These are phyloP conservation scores for Saccharomycopsis fodiens DNA, from an alignment of 805 yeast species.

Conservation along the genomic window DNA sequence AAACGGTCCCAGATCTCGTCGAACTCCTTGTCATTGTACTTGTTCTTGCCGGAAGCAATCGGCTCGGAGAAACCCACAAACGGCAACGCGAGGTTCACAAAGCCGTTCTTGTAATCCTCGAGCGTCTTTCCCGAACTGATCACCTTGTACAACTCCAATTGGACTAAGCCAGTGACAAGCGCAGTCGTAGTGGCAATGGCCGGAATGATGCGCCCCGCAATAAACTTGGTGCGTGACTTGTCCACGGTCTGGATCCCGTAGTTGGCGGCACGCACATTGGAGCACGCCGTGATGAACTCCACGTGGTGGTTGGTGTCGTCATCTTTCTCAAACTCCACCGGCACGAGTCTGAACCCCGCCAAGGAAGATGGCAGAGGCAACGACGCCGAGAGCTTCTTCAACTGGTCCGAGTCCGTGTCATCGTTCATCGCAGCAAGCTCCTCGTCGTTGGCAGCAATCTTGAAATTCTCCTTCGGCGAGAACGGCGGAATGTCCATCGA, in stretches of 20 bases:
- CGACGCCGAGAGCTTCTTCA: constrained; percentile 61
- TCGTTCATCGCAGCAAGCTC: constrained; percentile 43
- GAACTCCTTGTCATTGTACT: constrained; percentile 69
- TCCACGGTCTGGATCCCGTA: constrained; percentile 87
- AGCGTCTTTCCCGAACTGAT: constrained; percentile 55
- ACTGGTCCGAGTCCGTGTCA: constrained; percentile 72
- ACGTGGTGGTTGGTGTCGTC: constrained; percentile 96
- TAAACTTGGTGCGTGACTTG: constrained; percentile 83
- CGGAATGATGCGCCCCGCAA: constrained; percentile 97
- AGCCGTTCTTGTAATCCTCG: constrained; percentile 89
- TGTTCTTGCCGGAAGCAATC: constrained; percentile 72
- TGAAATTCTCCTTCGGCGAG: constrained; percentile 64
- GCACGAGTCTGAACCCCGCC: constrained; percentile 78
- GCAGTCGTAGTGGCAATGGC: constrained; percentile 99
- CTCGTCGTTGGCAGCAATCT: constrained; percentile 76
- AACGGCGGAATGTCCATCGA: constrained; percentile 50
- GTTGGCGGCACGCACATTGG: constrained; percentile 91
- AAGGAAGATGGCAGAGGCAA: constrained; percentile 84
- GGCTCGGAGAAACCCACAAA: constrained; percentile 98
- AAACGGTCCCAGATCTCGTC: constrained; percentile 96
- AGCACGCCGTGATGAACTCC: constrained; percentile 91
- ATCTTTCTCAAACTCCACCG: constrained; percentile 97
- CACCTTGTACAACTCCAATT: constrained; percentile 87
- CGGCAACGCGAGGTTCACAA: constrained; percentile 85
- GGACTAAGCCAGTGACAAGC: constrained; percentile 88